A percentile compares a stretch with the other conserved stretches of the same genome.
Conservation (phyloP, 2,329 filamentous ascomycete species). For the Calycina marina region DNA sequence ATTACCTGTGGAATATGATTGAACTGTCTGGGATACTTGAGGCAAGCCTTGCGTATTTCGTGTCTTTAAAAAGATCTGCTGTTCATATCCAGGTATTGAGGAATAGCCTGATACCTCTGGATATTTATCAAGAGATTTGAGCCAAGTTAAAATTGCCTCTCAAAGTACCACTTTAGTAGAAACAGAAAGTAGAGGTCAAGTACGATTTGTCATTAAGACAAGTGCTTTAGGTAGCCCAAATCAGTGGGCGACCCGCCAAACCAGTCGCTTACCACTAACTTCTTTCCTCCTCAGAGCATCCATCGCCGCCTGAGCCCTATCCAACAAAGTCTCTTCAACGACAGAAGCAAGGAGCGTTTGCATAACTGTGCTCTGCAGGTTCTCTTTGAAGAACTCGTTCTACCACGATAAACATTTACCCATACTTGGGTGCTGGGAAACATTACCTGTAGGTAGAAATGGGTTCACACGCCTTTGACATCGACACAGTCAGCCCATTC, state of each 20-base stretch:
- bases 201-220: too few relatives aligned
- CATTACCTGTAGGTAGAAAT: constrained; percentile 35
- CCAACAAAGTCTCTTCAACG: constrained; percentile 25
- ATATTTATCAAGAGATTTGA: too few relatives aligned
- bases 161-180: too few relatives aligned
- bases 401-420: constrained; percentile 22
- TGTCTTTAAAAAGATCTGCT: too few relatives aligned
- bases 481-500: constrained; percentile 38
- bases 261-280: constrained; percentile 30
- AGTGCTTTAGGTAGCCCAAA: too few relatives aligned
- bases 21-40: too few relatives aligned
- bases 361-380: constrained; percentile 16
- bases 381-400: constrained; percentile 36
- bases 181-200: too few relatives aligned
- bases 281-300: constrained; percentile 28
- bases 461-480: constrained; percentile 38
- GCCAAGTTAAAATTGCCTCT: too few relatives aligned
- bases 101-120: too few relatives aligned
- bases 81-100: too few relatives aligned
- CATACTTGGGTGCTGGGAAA: background rate
- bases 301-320: constrained; percentile 26
- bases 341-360: constrained; percentile 23
- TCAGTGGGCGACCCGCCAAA: constrained; percentile 22
- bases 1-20: too few relatives aligned
- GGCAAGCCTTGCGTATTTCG: too few relatives aligned